Base-by-base conservation (phyloP, 1,284 basidiomycete species). In the Pascua guehoae region DNA sequence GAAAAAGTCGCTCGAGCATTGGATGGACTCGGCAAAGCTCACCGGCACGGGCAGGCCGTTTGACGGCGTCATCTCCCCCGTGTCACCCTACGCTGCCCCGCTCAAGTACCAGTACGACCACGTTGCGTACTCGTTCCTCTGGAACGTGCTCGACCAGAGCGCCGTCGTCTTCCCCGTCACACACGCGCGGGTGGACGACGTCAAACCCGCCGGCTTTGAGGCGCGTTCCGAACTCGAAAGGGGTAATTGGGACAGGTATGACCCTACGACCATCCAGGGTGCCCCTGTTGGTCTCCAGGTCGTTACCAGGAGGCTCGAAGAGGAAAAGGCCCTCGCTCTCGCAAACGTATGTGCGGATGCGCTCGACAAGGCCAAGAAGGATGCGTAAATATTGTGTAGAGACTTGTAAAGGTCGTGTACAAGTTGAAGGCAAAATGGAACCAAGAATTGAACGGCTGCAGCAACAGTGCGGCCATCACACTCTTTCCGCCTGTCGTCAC, bases 221-320 rank as follows among this genome's bases (percentile, higher is more conserved):
- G 85, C 85, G 66, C 72, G 82, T 39, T 77, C 73, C 24, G 64
- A 72, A 0, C 49, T 63, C 5, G 86, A 88, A 65, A 72, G 79
- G 66, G 52, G 45, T 4, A 70, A 80, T 41, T 51, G 39, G 12
- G 14, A 15, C 8, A 46, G n/a, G n/a, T 51, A 87, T 65, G 75
- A 84, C 45, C 83, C 85, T 0, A 76, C 78, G 24, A 75, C 74
- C 7, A 85, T 82, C 63, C 76, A 78, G 56, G 80, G 82, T 59
- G 83, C 82, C 2, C 88, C 88, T 0, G 78, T 88, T 7, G 76
- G 79, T 24, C 69, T 89, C 18, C 88, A 89, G 65, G 68, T 88
- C 10, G 79, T 87, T 2, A 86, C 83, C 0, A 78, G 83, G 44
- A 84, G 83, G 14, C 77, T 84, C 49, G 85, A 88, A 63, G 59